A percentile compares a stretch with the other conserved stretches of the same genome.
phyloP scores from a whole-genome alignment of 1,139 yeast genomes.

The Geotrichum reessii region DNA sequence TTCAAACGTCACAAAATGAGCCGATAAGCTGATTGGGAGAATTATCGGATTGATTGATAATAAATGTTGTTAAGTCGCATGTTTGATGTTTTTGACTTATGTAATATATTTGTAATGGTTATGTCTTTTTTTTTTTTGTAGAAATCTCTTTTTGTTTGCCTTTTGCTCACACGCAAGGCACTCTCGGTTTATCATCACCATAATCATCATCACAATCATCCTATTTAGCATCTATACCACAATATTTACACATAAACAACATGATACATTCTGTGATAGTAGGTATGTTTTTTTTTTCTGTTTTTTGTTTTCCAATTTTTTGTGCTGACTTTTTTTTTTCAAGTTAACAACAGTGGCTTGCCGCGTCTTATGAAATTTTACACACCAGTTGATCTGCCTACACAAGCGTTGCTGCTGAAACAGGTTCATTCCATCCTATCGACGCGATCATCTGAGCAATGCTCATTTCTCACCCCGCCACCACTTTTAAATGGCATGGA shows the following conservation, averaged over 20 bases:
- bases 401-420: constrained; percentile 65
- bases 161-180: not conserved
- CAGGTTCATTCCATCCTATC: constrained; percentile 71
- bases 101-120: no score
- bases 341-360: constrained; percentile 85
- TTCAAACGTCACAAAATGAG: no score
- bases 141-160: not conserved
- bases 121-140: not conserved
- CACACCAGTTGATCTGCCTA: constrained; percentile 77
- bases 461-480: constrained; percentile 79
- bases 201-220: no score
- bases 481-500: constrained; percentile 47
- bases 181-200: not conserved
- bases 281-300: constrained; percentile 48
- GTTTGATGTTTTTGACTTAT: no score
- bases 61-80: no score
- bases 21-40: not conserved
- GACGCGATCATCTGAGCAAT: constrained; percentile 62
- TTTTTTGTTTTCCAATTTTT: constrained; percentile 6
- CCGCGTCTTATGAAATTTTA: constrained; percentile 90
- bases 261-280: constrained; percentile 91
- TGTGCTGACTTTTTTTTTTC: not conserved
- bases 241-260: not conserved
- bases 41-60: no score
- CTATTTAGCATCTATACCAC: not conserved